Percentiles rank a stretch among this genome's conserved stretches.
Conservation (phyloP, 2,329 filamentous ascomycete species). For the Cephalotrichum gorgonifer region DNA sequence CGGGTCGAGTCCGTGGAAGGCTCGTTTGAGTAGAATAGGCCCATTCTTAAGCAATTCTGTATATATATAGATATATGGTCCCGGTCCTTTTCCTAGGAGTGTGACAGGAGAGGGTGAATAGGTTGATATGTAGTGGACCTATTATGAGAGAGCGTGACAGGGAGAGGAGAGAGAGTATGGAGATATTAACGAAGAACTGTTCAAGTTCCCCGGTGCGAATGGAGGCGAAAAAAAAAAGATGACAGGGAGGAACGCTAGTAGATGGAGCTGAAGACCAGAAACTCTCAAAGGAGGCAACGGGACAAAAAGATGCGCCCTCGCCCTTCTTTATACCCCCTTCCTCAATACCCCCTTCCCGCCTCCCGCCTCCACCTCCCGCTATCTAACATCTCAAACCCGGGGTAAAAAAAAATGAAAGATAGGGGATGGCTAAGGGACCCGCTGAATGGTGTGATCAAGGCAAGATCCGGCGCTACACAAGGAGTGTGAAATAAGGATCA, state of each 20-base stretch:
- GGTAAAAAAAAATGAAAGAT: neutral
- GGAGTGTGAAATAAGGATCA: no score
- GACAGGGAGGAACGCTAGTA: no score
- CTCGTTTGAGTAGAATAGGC: neutral
- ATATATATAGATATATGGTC: no score
- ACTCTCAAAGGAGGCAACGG: no score
- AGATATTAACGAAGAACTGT: neutral
- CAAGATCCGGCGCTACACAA: neutral
- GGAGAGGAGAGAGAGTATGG: neutral
- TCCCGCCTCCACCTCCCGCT: no score
- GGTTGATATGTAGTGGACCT: neutral
- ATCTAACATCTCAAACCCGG: neutral
- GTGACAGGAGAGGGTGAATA: neutral
- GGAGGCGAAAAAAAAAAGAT: no score
- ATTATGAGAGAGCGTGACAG: neutral
- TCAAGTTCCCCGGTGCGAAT: no score
- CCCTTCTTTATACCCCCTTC: no score
- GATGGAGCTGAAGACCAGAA: no score
- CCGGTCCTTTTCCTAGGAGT: neutral
- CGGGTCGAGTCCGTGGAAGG: conserved; percentile 1
- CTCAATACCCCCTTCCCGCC: neutral
- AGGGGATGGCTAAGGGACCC: conserved; percentile 3
- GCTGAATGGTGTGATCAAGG: conserved; percentile 1
- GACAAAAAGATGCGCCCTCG: no score
- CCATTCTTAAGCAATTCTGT: neutral